Percentiles rank a stretch among this genome's conserved stretches.
Evolutionary conservation across 768 basidiomycete species (phyloP).

Genomic region (Ramaria sp.): DNA sequence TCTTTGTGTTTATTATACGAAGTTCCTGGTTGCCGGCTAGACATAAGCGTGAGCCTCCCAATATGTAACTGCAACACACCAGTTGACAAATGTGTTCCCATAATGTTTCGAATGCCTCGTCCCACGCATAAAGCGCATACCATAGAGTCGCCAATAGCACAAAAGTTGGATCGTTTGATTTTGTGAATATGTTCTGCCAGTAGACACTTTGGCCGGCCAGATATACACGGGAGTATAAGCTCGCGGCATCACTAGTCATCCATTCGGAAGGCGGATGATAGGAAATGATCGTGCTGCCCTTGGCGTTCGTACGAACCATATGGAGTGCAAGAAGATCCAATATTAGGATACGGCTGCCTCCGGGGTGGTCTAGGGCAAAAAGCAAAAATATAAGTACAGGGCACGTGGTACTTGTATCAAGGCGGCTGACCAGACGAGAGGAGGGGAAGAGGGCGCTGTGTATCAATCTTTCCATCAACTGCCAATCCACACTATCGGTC

Average conservation of each 20-base stretch:
- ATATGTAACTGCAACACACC: constrained; percentile 23
- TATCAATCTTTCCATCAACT: constrained; percentile 32
- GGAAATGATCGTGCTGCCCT: constrained; percentile 18
- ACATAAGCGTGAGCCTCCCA: neutral
- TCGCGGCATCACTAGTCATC: neutral
- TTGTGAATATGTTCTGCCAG: constrained; percentile 24
- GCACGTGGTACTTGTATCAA: too few relatives aligned
- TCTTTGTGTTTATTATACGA: constrained; percentile 28
- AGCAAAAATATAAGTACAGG: too few relatives aligned
- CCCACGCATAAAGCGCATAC: constrained; percentile 56
- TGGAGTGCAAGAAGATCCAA: constrained; percentile 45
- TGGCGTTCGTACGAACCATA: constrained; percentile 28
- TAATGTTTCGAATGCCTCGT: constrained; percentile 43
- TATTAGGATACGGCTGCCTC: constrained; percentile 16
- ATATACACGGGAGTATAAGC: constrained; percentile 7
- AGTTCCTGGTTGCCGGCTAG: constrained; percentile 29
- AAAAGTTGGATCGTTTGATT: constrained; percentile 41
- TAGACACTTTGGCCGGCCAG: constrained; percentile 24
- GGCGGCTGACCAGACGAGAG: neutral
- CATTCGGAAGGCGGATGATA: constrained; percentile 17
- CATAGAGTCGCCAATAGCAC: constrained; percentile 42
- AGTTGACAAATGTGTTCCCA: constrained; percentile 41
- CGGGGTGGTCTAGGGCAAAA: neutral
- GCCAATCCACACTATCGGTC: constrained; percentile 23
- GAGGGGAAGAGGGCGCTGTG: constrained; percentile 35